Evolutionary conservation across 345 rosid genomes (phyloP).

Genomic region (Aurinia saxatilis): DNA sequence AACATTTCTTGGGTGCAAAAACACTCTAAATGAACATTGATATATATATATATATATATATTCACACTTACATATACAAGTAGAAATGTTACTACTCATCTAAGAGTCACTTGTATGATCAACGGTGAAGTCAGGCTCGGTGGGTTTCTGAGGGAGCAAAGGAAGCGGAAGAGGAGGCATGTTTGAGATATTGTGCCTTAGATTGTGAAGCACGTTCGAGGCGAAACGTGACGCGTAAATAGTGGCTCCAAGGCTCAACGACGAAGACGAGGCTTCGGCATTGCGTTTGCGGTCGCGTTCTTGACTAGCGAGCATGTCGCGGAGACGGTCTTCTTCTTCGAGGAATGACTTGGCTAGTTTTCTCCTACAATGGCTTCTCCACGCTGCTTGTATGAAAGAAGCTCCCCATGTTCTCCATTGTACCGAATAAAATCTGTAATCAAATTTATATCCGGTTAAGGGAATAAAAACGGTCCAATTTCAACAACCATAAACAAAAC

Average conservation of each 20-base stretch:
- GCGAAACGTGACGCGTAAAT: constrained; percentile 45
- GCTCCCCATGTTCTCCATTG: constrained; percentile 33
- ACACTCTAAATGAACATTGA: too few relatives aligned
- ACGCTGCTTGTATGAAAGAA: constrained; percentile 32
- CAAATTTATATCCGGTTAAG: too few relatives aligned
- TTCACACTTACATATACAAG: background rate
- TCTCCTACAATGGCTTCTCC: constrained; percentile 28
- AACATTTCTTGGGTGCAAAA: too few relatives aligned
- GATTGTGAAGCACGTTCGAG: constrained; percentile 30
- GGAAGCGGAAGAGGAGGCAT: constrained; percentile 28
- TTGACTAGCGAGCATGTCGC: constrained; percentile 25
- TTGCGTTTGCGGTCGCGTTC: constrained; percentile 1
- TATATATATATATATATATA: background rate
- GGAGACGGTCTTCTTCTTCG: constrained; percentile 32
- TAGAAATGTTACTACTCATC: background rate
- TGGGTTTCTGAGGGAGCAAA: constrained; percentile 36
- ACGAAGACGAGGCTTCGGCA: constrained; percentile 1
- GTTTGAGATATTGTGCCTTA: constrained; percentile 25
- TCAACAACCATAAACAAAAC: too few relatives aligned
- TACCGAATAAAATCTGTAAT: constrained; percentile 32
- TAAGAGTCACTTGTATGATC: constrained; percentile 5
- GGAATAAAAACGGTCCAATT: too few relatives aligned
- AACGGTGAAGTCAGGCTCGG: constrained; percentile 34
- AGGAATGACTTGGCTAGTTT: constrained; percentile 20
- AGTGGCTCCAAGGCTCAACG: constrained; percentile 39